phyloP scores from a whole-genome alignment of 1,284 basidiomycete species.

The Rhodotorula sp. region DNA sequence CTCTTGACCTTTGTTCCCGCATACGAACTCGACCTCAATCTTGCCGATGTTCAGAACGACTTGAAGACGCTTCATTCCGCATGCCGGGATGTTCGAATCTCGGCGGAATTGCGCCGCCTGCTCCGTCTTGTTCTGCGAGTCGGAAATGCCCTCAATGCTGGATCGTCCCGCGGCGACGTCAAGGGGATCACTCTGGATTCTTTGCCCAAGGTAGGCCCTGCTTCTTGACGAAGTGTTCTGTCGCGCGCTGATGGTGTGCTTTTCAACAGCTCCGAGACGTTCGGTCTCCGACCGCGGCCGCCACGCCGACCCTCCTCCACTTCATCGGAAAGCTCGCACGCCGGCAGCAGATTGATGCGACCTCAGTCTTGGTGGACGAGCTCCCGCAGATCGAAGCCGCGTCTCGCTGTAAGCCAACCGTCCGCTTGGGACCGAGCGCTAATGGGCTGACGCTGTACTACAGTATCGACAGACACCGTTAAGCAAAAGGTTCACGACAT shows the following conservation, averaged over 20 bases:
- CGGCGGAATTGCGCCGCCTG: constrained; percentile 66
- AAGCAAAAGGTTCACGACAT: constrained; percentile 62
- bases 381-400: constrained; percentile 78
- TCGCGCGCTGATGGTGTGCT: neutral
- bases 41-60: constrained; percentile 81
- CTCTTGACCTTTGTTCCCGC: constrained; percentile 80
- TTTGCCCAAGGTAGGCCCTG: constrained; percentile 65
- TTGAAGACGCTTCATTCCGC: constrained; percentile 72
- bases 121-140: constrained; percentile 54
- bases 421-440: neutral
- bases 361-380: constrained; percentile 74
- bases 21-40: constrained; percentile 72
- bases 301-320: constrained; percentile 81
- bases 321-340: constrained; percentile 76
- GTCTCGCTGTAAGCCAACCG: constrained; percentile 61
- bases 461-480: constrained; percentile 70
- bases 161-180: constrained; percentile 78
- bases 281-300: constrained; percentile 61
- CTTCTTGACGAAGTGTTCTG: neutral
- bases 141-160: constrained; percentile 78
- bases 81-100: constrained; percentile 68
- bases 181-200: constrained; percentile 78
- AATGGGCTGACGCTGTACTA: neutral
- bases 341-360: constrained; percentile 59
- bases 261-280: constrained; percentile 72